These are phyloP conservation scores for Penicillium expansum DNA, from an alignment of 2,329 filamentous ascomycete genomes.

Conservation along the genomic window DNA sequence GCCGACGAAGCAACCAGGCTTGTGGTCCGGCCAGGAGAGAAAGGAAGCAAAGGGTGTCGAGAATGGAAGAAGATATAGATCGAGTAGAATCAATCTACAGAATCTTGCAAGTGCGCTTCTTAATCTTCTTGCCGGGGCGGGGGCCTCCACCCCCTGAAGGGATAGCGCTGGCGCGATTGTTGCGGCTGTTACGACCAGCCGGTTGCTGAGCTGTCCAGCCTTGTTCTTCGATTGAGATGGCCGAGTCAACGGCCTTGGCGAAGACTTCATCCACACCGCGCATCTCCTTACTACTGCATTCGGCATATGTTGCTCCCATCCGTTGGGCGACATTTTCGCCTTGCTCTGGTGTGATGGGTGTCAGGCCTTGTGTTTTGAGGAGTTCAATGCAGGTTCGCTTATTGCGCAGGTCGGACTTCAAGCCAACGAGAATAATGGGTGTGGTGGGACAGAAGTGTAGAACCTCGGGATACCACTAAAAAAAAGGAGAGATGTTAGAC, in stretches of 20 bases:
- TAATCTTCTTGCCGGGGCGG: conserved; percentile 61
- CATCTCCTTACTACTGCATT: conserved; percentile 97
- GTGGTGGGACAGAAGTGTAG: conserved; percentile 98
- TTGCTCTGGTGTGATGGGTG: conserved; percentile 88
- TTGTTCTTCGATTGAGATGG: conserved; percentile 76
- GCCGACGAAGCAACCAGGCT: conserved; percentile 39
- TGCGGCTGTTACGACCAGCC: conserved; percentile 13
- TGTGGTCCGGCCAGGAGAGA: conserved; percentile 25
- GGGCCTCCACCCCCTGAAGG: conserved; percentile 39
- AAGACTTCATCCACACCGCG: conserved; percentile 95
- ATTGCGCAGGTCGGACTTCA: conserved; percentile 93
- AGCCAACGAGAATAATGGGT: conserved; percentile 87
- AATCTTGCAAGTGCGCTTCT: conserved; percentile 80
- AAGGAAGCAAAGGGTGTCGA: conserved; percentile 14
- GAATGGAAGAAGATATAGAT: conserved; percentile 10
- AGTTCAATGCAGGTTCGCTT: conserved; percentile 98
- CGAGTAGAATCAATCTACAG: conserved; percentile 53
- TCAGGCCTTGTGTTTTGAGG: conserved; percentile 95
- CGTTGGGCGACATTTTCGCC: conserved; percentile 82
- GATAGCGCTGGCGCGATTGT: conserved; percentile 19
- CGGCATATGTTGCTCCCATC: conserved; percentile 95
- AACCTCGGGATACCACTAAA: conserved; percentile 98
- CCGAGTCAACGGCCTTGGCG: conserved; percentile 82
- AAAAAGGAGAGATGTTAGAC: conserved; percentile 7
- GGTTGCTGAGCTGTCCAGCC: conserved; percentile 35